A percentile compares a stretch with the other conserved stretches of the same genome.
Conservation (phyloP, 2,329 filamentous ascomycete species). For the Didymella pinodella region DNA sequence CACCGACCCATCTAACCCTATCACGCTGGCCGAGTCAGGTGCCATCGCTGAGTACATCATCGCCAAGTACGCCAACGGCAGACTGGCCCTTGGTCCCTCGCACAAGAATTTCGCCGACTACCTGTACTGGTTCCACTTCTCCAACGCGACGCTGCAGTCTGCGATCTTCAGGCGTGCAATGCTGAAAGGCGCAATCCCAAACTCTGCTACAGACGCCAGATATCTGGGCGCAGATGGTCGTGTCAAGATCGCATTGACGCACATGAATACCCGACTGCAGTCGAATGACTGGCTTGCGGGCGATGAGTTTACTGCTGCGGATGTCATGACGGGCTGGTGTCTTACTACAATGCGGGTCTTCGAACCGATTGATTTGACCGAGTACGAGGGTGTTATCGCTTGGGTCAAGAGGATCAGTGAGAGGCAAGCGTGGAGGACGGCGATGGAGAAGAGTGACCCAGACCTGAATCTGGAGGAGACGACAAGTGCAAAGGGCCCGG, state of each 20-base stretch:
- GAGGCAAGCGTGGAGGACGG: conserved; percentile 48
- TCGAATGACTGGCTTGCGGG: conserved; percentile 66
- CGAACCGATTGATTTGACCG: conserved; percentile 48
- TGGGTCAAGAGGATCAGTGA: conserved; percentile 42
- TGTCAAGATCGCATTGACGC: conserved; percentile 51
- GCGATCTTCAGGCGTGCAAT: conserved; percentile 43
- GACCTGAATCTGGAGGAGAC: conserved; percentile 47
- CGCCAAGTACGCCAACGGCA: conserved; percentile 58
- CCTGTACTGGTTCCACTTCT: conserved; percentile 71
- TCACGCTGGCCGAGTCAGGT: conserved; percentile 66
- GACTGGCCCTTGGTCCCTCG: conserved; percentile 56
- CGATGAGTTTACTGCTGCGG: conserved; percentile 68
- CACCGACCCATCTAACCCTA: conserved; percentile 50
- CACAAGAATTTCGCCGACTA: conserved; percentile 66
- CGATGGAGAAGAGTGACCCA: conserved; percentile 66
- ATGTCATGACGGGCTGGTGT: conserved; percentile 69
- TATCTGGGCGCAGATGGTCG: conserved; percentile 46
- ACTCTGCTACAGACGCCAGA: conserved; percentile 45
- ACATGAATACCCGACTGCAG: conserved; percentile 60
- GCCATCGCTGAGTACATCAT: conserved; percentile 70
- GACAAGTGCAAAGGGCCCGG: conserved; percentile 41
- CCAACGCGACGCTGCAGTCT: conserved; percentile 53
- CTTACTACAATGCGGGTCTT: conserved; percentile 69
- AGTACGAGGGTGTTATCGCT: conserved; percentile 41
- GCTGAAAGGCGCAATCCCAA: conserved; percentile 38